phyloP scores from a whole-genome alignment of 2,329 filamentous ascomycete genomes.

The Fusarium proliferatum region DNA sequence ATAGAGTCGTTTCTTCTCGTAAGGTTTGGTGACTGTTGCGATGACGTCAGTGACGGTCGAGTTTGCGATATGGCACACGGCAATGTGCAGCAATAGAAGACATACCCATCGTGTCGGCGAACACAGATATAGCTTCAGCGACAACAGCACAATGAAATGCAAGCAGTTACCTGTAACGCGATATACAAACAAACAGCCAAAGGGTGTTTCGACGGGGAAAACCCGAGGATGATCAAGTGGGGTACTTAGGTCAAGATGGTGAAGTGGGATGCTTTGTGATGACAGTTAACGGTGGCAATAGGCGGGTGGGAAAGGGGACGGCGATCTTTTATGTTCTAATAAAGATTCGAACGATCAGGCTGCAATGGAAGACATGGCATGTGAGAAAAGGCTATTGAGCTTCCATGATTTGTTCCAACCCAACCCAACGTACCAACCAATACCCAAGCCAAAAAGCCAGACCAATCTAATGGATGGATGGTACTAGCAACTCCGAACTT shows the following conservation, averaged over 20 bases:
- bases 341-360: conserved; percentile 5
- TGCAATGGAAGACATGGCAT: conserved; percentile 4
- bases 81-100: conserved; percentile 13
- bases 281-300: conserved; percentile 21
- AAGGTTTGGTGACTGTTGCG: conserved; percentile 43
- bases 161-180: conserved; percentile 23
- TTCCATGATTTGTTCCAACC: conserved; percentile 29
- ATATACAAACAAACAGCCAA: conserved; percentile 18
- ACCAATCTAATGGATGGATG: conserved; percentile 7
- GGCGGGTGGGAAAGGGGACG: conserved; percentile 10
- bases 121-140: background rate
- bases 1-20: conserved; percentile 57
- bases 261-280: conserved; percentile 13
- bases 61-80: conserved; percentile 19
- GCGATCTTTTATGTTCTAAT: conserved; percentile 40
- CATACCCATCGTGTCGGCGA: conserved; percentile 40
- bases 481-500: conserved; percentile 3
- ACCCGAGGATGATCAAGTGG: conserved; percentile 21
- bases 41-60: conserved; percentile 41
- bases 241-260: conserved; percentile 27
- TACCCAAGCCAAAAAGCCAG: conserved; percentile 27
- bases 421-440: conserved; percentile 11
- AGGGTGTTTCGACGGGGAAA: conserved; percentile 9
- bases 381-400: conserved; percentile 17
- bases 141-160: conserved; percentile 4